Conservation (phyloP, 345 rosid species). For the Clarkia xantiana region DNA sequence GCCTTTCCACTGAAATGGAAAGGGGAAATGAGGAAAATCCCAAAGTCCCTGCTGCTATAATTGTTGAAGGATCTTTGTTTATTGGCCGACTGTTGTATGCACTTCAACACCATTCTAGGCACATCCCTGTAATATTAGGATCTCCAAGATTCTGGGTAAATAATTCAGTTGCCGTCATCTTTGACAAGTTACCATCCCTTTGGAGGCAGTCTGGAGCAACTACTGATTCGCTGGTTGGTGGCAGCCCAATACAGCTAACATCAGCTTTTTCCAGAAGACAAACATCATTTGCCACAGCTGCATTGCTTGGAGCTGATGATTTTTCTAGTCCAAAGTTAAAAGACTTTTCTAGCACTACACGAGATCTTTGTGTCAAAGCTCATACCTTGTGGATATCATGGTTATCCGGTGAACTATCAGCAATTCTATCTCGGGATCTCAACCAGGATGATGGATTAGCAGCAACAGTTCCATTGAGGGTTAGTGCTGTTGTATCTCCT, state of each 20-base stretch:
- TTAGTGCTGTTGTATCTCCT: constrained; percentile 14
- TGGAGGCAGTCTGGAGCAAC: constrained; percentile 45
- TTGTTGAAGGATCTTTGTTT: constrained; percentile 79
- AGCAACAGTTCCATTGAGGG: constrained; percentile 65
- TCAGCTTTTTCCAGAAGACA: constrained; percentile 46
- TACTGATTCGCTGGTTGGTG: constrained; percentile 25
- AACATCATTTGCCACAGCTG: constrained; percentile 61
- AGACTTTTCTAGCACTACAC: constrained; percentile 38
- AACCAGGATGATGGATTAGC: constrained; percentile 71
- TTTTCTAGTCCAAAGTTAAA: constrained; percentile 59
- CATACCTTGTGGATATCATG: constrained; percentile 84
- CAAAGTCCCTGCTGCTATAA: constrained; percentile 33
- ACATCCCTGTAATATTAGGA: constrained; percentile 70
- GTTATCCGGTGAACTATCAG: constrained; percentile 72
- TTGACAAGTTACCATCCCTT: constrained; percentile 55
- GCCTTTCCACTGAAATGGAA: constrained; percentile 36
- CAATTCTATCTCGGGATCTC: constrained; percentile 54
- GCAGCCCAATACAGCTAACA: constrained; percentile 37
- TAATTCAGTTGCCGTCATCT: constrained; percentile 35
- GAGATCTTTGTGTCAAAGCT: constrained; percentile 74
- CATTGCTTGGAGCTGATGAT: constrained; percentile 76
- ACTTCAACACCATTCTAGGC: constrained; percentile 61
- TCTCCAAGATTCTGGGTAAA: constrained; percentile 93
- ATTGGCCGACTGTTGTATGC: constrained; percentile 89
- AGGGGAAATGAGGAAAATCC: constrained; percentile 24